phyloP scores from a whole-genome alignment of 805 yeast genomes.

The Vanderwaltozyma verrucispora region DNA sequence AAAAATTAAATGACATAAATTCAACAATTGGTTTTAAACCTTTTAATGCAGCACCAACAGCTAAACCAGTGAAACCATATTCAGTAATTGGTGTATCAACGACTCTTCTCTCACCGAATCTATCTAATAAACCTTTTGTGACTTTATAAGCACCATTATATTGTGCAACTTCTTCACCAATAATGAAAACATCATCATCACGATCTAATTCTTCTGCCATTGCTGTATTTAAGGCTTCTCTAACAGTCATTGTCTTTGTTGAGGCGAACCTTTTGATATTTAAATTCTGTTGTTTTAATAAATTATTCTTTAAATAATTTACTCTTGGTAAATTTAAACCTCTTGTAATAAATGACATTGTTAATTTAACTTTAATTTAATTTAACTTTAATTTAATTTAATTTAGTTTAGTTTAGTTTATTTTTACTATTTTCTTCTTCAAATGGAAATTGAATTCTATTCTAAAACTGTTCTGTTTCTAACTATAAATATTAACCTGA shows the following conservation, averaged over 20 bases:
- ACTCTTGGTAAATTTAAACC: background rate
- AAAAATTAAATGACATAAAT: slow-evolving; percentile 98
- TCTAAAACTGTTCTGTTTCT: too few species aligned
- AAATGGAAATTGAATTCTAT: too few species aligned
- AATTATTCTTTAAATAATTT: too few species aligned
- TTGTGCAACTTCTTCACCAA: slow-evolving; percentile 99
- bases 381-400: too few species aligned
- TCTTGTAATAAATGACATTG: background rate
- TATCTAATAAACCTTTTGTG: slow-evolving; percentile 88
- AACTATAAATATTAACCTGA: too few species aligned
- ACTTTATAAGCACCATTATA: slow-evolving; percentile 99
- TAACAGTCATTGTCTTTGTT: slow-evolving; percentile 69
- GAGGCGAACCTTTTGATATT: slow-evolving; percentile 22
- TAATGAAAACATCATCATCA: slow-evolving; percentile 85
- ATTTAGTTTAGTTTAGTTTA: too few species aligned
- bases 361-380: too few species aligned
- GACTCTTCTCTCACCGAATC: slow-evolving; percentile 89
- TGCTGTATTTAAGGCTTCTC: slow-evolving; percentile 94
- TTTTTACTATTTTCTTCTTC: too few species aligned
- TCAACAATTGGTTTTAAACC: slow-evolving; percentile 96
- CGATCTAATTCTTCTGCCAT: slow-evolving; percentile 96
- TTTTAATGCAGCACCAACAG: slow-evolving; percentile 93
- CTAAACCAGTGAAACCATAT: slow-evolving; percentile 95
- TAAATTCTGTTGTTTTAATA: too few species aligned
- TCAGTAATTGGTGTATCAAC: slow-evolving; percentile 98